These are phyloP conservation scores for Globisporangium cederbergense DNA, from an alignment of 352 stramenopile species.

Conservation along the genomic window DNA sequence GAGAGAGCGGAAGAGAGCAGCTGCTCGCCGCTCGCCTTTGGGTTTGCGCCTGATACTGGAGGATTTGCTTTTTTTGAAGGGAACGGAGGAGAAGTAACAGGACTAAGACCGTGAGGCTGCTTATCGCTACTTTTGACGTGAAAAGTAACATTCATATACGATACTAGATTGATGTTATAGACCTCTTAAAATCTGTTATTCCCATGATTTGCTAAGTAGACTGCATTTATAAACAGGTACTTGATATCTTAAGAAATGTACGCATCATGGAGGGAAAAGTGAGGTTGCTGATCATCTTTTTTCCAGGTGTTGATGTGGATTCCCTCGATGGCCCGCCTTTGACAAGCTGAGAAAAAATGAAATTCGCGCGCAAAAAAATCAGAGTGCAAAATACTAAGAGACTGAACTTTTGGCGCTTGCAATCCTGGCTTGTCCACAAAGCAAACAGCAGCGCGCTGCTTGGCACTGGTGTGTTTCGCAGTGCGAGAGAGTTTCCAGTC, in stretches of 20 bases:
- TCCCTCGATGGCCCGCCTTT: not conserved
- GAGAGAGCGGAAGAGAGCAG: conserved; percentile 8
- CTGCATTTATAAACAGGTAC: not conserved
- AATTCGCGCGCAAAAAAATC: not conserved
- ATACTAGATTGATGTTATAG: not conserved
- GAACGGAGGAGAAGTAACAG: conserved; percentile 1
- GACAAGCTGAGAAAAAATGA: not conserved
- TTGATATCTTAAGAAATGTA: not conserved
- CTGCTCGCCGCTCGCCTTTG: conserved; percentile 4
- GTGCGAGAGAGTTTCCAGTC: no score
- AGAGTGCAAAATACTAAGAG: no score
- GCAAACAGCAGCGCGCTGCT: no score
- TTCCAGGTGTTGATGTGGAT: not conserved
- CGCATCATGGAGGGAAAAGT: not conserved
- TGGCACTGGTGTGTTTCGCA: no score
- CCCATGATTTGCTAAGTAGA: no score
- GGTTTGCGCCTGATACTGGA: not conserved
- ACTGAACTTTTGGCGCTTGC: no score
- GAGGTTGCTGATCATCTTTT: not conserved
- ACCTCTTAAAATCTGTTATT: not conserved
- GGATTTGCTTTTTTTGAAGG: conserved; percentile 7
- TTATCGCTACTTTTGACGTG: not conserved
- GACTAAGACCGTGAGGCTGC: not conserved
- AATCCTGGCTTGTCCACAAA: no score
- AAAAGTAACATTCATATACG: not conserved